These are phyloP conservation scores for Verticillium dahliae DNA, from an alignment of 2,329 filamentous ascomycete species.

Conservation along the genomic window DNA sequence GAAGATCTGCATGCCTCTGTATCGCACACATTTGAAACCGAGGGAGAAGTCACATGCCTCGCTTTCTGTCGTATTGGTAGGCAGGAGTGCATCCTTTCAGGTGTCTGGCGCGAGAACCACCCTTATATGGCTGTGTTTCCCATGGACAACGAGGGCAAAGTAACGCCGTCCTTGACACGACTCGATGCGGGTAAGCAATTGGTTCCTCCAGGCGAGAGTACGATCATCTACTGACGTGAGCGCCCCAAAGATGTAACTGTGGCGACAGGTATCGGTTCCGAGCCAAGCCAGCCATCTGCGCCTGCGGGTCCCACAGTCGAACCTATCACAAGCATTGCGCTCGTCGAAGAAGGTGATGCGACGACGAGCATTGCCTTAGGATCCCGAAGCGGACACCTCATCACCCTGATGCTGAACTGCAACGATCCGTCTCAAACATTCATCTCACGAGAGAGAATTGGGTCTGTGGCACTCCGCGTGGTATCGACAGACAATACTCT, in stretches of 20 bases:
- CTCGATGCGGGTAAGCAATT: conserved; percentile 15
- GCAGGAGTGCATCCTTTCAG: conserved; percentile 23
- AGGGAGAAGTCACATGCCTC: conserved; percentile 45
- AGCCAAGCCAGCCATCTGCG: not conserved
- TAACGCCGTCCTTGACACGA: conserved; percentile 9
- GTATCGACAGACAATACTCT: conserved; percentile 14
- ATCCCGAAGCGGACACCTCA: conserved; percentile 44
- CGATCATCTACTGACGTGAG: not conserved
- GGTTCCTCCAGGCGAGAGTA: not conserved
- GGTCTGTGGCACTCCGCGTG: conserved; percentile 27
- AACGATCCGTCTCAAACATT: conserved; percentile 14
- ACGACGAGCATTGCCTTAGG: conserved; percentile 33
- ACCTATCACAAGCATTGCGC: conserved; percentile 36
- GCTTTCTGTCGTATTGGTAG: conserved; percentile 21
- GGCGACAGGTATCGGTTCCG: not conserved
- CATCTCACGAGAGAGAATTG: conserved; percentile 25
- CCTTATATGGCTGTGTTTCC: conserved; percentile 26
- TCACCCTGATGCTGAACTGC: conserved; percentile 27
- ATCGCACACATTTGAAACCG: conserved; percentile 23
- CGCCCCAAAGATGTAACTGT: not conserved
- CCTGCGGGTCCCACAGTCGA: conserved; percentile 1
- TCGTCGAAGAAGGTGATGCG: conserved; percentile 18
- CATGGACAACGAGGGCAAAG: conserved; percentile 3
- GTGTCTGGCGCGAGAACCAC: conserved; percentile 22
- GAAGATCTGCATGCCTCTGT: conserved; percentile 23